Percentiles rank a stretch among this genome's conserved stretches.
Conservation (phyloP, 23 red algal genomes). For the Gracilariopsis chorda region DNA sequence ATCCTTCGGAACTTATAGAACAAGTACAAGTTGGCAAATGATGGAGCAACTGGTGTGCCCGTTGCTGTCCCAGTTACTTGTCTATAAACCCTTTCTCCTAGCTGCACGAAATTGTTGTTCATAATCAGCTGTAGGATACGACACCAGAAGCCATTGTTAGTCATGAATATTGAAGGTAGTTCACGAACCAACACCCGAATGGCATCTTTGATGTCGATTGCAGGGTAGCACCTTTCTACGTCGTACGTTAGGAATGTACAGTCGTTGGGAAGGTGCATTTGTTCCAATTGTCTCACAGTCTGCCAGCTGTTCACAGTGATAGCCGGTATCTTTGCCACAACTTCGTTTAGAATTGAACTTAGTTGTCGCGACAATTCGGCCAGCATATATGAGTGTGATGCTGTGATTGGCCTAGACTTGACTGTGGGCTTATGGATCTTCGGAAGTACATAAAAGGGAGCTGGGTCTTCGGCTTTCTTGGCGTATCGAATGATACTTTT, state of each 20-base stretch:
- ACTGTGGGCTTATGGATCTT: not conserved
- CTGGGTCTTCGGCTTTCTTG: not conserved
- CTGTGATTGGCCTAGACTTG: not conserved
- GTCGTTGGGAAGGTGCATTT: not conserved
- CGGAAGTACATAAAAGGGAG: not conserved
- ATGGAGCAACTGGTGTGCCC: not conserved
- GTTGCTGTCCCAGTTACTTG: not conserved
- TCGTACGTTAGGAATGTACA: not conserved
- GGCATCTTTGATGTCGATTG: not conserved
- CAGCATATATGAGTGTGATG: too few relatives aligned
- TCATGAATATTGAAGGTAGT: not conserved
- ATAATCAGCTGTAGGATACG: not conserved
- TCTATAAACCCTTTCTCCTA: not conserved
- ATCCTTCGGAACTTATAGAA: not conserved
- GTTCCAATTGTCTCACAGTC: too few relatives aligned
- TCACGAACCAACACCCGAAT: not conserved
- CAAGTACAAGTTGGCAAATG: not conserved
- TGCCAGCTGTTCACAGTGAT: not conserved
- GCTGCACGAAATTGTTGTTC: not conserved
- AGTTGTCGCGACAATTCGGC: not conserved
- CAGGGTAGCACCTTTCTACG: not conserved
- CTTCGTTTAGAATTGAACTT: not conserved
- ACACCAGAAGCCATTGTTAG: not conserved
- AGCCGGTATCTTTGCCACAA: not conserved
- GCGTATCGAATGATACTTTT: not conserved